Evolutionary conservation across 805 yeast genomes (phyloP).

Genomic region (Starmerella ratchasimensis): DNA sequence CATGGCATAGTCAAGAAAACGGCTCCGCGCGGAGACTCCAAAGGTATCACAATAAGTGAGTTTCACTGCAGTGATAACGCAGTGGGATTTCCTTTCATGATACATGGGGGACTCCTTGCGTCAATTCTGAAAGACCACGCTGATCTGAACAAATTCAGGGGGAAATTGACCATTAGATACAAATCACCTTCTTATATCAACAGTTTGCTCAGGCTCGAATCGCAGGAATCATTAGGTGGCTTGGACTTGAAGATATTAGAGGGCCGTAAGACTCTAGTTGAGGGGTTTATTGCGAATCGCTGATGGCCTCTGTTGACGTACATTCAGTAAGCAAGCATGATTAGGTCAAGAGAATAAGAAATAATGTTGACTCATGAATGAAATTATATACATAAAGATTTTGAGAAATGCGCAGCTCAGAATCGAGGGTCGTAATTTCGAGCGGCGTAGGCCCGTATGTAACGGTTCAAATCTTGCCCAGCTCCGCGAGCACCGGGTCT

Average conservation of each 20-base stretch:
- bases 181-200: too few relatives aligned
- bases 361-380: too few relatives aligned
- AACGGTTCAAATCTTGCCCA: constrained; percentile 58
- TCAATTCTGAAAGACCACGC: neutral
- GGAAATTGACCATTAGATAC: neutral
- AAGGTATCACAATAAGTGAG: constrained; percentile 33
- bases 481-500: constrained; percentile 62
- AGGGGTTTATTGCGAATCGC: neutral
- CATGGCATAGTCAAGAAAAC: neutral
- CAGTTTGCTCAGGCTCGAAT: too few relatives aligned
- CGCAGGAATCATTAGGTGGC: constrained; percentile 21
- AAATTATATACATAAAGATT: too few relatives aligned
- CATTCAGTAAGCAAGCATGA: neutral
- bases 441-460: constrained; percentile 32
- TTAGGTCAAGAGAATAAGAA: too few relatives aligned
- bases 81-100: constrained; percentile 75
- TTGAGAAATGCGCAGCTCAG: too few relatives aligned
- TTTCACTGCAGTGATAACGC: constrained; percentile 65
- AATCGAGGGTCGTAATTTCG: constrained; percentile 18
- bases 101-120: constrained; percentile 82
- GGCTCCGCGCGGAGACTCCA: neutral
- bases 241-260: neutral
- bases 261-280: neutral
- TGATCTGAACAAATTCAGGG: too few relatives aligned
- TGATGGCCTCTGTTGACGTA: neutral